Conservation (phyloP, 352 stramenopile species). For the Phytophthora sp. region DNA sequence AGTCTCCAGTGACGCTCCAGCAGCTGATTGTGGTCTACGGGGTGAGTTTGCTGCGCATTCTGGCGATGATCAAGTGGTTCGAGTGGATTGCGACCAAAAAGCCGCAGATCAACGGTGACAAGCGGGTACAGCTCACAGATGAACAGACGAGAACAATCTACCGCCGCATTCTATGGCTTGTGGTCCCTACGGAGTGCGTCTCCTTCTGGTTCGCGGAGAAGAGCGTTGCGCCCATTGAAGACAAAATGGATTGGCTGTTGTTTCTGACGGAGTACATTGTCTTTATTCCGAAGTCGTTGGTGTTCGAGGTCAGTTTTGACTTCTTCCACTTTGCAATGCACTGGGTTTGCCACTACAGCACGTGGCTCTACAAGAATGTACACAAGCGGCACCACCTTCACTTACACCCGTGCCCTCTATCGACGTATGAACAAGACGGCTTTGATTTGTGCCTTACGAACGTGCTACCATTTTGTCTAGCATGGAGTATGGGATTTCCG, state of each 20-base stretch:
- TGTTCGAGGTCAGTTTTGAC: slow-evolving; percentile 88
- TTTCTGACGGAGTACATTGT: slow-evolving; percentile 49
- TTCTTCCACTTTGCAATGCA: slow-evolving; percentile 86
- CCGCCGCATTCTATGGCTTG: slow-evolving; percentile 63
- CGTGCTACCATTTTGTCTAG: slow-evolving; percentile 67
- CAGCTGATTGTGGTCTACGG: slow-evolving; percentile 43
- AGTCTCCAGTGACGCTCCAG: background rate
- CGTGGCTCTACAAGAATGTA: slow-evolving; percentile 77
- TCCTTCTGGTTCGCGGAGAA: slow-evolving; percentile 58
- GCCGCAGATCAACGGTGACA: slow-evolving; percentile 63
- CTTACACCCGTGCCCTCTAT: slow-evolving; percentile 75
- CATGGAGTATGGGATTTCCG: slow-evolving; percentile 44
- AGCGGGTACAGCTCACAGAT: slow-evolving; percentile 51
- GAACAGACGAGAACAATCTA: slow-evolving; percentile 58
- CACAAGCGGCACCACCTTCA: slow-evolving; percentile 89
- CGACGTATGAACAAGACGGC: slow-evolving; percentile 85
- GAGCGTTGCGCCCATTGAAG: slow-evolving; percentile 3
- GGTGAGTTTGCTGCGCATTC: slow-evolving; percentile 57
- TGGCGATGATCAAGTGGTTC: slow-evolving; percentile 75
- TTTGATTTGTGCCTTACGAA: slow-evolving; percentile 83
- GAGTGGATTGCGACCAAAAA: slow-evolving; percentile 84
- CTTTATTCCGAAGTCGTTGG: slow-evolving; percentile 87
- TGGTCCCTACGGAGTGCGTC: slow-evolving; percentile 73
- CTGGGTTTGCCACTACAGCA: slow-evolving; percentile 68
- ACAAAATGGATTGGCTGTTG: slow-evolving; percentile 14